phyloP scores from a whole-genome alignment of 2,329 filamentous ascomycete species.

The Diaporthe vaccinii region DNA sequence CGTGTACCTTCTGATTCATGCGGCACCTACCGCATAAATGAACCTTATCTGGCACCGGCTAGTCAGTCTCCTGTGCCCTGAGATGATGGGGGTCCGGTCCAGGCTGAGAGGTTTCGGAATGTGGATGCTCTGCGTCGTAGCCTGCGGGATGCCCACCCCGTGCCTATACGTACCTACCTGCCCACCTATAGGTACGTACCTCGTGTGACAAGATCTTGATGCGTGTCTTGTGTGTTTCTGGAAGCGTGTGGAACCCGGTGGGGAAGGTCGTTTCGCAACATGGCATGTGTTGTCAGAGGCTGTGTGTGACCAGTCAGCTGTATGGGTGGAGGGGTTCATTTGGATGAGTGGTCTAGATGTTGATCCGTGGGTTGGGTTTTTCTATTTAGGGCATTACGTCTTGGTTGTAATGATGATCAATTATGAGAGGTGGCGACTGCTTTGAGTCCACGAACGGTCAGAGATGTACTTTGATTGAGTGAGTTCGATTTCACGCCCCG shows the following conservation, averaged over 20 bases:
- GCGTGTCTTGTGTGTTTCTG: not conserved
- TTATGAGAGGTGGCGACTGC: not conserved
- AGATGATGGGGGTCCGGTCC: not conserved
- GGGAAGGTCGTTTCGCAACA: not conserved
- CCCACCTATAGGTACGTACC: not conserved
- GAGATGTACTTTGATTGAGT: not conserved
- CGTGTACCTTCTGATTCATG: conserved; percentile 6
- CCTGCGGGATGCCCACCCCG: not conserved
- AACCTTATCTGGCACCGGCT: conserved; percentile 19
- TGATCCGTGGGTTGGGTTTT: not conserved
- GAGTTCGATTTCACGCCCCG: not conserved
- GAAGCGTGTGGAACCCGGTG: not conserved
- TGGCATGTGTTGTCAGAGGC: not conserved
- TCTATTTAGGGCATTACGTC: not conserved
- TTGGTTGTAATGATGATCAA: not conserved
- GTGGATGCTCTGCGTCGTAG: not conserved
- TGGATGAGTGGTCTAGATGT: not conserved
- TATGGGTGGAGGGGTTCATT: not conserved
- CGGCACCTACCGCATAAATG: conserved; percentile 5
- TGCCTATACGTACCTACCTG: not conserved
- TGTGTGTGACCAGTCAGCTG: not conserved
- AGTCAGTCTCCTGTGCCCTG: conserved; percentile 8
- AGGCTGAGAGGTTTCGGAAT: not conserved
- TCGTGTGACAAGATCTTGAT: too few relatives aligned
- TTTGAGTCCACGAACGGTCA: not conserved